A percentile compares a stretch with the other conserved stretches of the same genome.
Evolutionary conservation across 805 yeast genomes (phyloP).

Genomic region (Wickerhamiella sorbophila): DNA sequence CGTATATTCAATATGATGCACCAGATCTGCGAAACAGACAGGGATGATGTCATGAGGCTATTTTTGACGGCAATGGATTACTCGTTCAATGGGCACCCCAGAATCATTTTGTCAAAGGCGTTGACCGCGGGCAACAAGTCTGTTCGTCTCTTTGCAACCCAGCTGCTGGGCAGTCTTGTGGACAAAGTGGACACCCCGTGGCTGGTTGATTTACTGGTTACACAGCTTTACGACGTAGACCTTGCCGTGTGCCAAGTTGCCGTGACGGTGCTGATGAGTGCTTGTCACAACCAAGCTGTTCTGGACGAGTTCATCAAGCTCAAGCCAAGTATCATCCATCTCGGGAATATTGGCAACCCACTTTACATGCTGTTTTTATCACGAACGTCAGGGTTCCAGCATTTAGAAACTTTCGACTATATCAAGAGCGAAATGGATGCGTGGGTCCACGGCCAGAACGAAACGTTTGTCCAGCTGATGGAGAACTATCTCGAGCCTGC

Average conservation of each 20-base stretch:
- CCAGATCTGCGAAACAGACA: slow-evolving; percentile 31
- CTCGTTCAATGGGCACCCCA: slow-evolving; percentile 45
- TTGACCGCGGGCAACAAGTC: slow-evolving; percentile 39
- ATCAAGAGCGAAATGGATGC: slow-evolving; percentile 49
- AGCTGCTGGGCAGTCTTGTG: slow-evolving; percentile 32
- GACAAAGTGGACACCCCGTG: slow-evolving; percentile 23
- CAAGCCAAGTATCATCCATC: slow-evolving; percentile 43
- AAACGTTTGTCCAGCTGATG: slow-evolving; percentile 22
- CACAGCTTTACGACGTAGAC: slow-evolving; percentile 56
- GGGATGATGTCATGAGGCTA: slow-evolving; percentile 18
- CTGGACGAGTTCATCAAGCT: slow-evolving; percentile 37
- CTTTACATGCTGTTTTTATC: slow-evolving; percentile 51
- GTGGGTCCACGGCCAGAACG: slow-evolving; percentile 40
- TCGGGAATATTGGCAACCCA: slow-evolving; percentile 39
- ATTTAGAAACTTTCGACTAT: slow-evolving; percentile 43
- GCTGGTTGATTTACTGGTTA: slow-evolving; percentile 42
- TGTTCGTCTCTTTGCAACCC: slow-evolving; percentile 45
- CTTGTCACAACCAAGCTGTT: slow-evolving; percentile 35
- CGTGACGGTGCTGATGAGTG: slow-evolving; percentile 39
- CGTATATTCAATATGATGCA: slow-evolving; percentile 69
- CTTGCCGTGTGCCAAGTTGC: slow-evolving; percentile 41
- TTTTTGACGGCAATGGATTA: slow-evolving; percentile 52
- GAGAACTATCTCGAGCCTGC: slow-evolving; percentile 21
- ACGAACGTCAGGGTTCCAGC: slow-evolving; percentile 54
- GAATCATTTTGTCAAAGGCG: slow-evolving; percentile 52